Conservation (phyloP, 2,329 filamentous ascomycete genomes). For the Paradendryphiella salina region DNA sequence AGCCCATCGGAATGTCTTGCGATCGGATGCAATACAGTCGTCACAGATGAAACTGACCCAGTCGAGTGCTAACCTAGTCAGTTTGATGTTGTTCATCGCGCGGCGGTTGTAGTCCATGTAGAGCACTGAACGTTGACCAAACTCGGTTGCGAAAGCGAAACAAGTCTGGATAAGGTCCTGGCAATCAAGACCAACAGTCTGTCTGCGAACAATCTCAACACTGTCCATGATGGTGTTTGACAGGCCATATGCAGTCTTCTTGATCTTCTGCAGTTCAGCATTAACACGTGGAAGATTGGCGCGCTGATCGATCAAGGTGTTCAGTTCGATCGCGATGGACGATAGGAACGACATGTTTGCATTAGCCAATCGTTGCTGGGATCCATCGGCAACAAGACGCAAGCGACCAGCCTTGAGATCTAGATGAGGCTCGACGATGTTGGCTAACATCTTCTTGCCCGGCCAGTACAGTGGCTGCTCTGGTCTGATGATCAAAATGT, state of each 20-base stretch:
- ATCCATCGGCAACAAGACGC: constrained; percentile 85
- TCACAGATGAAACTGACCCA: constrained; percentile 99
- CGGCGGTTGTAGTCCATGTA: constrained; percentile 96
- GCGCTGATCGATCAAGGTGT: constrained; percentile 86
- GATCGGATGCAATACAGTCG: constrained; percentile 90
- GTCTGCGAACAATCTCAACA: constrained; percentile 86
- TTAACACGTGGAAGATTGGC: constrained; percentile 95
- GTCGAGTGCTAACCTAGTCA: constrained; percentile 89
- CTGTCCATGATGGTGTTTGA: constrained; percentile 99
- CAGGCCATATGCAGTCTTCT: constrained; percentile 92
- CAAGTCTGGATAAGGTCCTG: constrained; percentile 97
- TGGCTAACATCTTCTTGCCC: constrained; percentile 71
- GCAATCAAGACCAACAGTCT: constrained; percentile 81
- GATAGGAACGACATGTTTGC: constrained; percentile 79
- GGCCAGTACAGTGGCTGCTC: constrained; percentile 81
- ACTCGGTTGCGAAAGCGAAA: constrained; percentile 98
- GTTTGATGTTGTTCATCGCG: constrained; percentile 95
- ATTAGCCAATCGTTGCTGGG: constrained; percentile 73
- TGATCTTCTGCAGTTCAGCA: constrained; percentile 86
- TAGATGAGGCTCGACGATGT: constrained; percentile 74
- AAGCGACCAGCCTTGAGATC: constrained; percentile 87
- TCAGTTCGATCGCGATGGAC: constrained; percentile 79
- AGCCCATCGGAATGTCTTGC: constrained; percentile 96
- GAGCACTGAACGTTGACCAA: constrained; percentile 88
- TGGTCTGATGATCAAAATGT: constrained; percentile 81